These are phyloP conservation scores for Tetracladium maxilliforme DNA, from an alignment of 2,329 filamentous ascomycete genomes.

Conservation along the genomic window DNA sequence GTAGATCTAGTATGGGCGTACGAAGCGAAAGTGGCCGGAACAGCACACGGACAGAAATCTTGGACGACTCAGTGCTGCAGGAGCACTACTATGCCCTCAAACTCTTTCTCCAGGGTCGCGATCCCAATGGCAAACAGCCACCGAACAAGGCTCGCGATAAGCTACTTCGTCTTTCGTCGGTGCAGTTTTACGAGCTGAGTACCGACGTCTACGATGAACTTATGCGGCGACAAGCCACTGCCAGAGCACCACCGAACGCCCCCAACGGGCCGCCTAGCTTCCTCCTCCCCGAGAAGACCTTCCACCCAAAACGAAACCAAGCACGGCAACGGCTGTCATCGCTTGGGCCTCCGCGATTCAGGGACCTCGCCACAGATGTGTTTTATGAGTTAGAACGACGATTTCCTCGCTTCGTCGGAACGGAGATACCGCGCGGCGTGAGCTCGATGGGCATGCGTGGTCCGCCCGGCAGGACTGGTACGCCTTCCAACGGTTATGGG, in stretches of 20 bases:
- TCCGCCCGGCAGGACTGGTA: constrained; percentile 41
- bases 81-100: constrained; percentile 75
- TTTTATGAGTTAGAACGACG: constrained; percentile 88
- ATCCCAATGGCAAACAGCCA: constrained; percentile 8
- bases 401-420: constrained; percentile 65
- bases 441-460: constrained; percentile 48
- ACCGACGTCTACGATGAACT: constrained; percentile 97
- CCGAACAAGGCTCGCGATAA: constrained; percentile 91
- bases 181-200: constrained; percentile 94
- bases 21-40: constrained; percentile 50
- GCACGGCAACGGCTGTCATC: constrained; percentile 92
- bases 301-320: constrained; percentile 95
- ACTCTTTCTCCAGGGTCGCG: background rate
- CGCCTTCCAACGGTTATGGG: constrained; percentile 42
- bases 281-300: constrained; percentile 71
- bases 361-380: constrained; percentile 87
- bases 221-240: constrained; percentile 64
- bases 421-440: no score
- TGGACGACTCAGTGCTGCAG: constrained; percentile 45
- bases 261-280: constrained; percentile 47
- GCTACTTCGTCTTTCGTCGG: constrained; percentile 71
- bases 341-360: constrained; percentile 71
- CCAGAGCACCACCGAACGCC: constrained; percentile 35
- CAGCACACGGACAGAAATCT: constrained; percentile 44
- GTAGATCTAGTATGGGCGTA: constrained; percentile 67